These are phyloP conservation scores for Rhodotorula sp. DNA, from an alignment of 1,284 basidiomycete species.

Conservation along the genomic window DNA sequence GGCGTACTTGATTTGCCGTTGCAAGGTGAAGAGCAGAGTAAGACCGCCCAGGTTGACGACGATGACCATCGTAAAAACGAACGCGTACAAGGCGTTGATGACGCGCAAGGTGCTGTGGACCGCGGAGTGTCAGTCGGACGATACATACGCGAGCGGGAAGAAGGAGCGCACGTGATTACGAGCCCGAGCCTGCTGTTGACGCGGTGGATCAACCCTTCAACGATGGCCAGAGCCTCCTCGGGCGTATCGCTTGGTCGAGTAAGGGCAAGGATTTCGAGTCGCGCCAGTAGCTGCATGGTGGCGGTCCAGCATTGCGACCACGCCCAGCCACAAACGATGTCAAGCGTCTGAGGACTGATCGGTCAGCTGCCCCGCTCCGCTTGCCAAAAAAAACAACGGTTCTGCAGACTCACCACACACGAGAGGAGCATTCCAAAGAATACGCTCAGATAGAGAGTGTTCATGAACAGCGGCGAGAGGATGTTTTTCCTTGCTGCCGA, in stretches of 20 bases:
- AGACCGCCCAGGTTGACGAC: constrained; percentile 24
- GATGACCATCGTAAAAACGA: constrained; percentile 4
- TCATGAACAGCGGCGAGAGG: constrained; percentile 14
- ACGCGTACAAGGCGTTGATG: constrained; percentile 2
- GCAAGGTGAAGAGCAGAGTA: constrained; percentile 19
- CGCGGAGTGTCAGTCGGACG: background rate
- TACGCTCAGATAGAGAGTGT: constrained; percentile 14
- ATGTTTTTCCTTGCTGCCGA: constrained; percentile 14
- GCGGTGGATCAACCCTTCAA: background rate
- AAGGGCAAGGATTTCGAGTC: background rate
- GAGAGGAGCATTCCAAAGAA: constrained; percentile 7
- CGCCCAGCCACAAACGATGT: too few relatives aligned
- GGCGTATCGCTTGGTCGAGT: background rate
- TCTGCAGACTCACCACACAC: too few relatives aligned
- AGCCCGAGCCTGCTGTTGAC: constrained; percentile 8
- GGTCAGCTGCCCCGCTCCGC: too few relatives aligned
- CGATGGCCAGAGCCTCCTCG: background rate
- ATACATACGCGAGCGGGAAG: background rate
- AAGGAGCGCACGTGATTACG: background rate
- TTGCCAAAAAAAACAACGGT: too few relatives aligned
- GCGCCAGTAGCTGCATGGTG: background rate
- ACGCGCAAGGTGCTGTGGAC: constrained; percentile 9
- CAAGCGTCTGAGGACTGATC: too few relatives aligned
- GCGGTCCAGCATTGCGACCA: background rate
- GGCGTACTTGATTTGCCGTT: constrained; percentile 21